Conservation (phyloP, 129 eudicot genomes). For the Glebionis coronaria region DNA sequence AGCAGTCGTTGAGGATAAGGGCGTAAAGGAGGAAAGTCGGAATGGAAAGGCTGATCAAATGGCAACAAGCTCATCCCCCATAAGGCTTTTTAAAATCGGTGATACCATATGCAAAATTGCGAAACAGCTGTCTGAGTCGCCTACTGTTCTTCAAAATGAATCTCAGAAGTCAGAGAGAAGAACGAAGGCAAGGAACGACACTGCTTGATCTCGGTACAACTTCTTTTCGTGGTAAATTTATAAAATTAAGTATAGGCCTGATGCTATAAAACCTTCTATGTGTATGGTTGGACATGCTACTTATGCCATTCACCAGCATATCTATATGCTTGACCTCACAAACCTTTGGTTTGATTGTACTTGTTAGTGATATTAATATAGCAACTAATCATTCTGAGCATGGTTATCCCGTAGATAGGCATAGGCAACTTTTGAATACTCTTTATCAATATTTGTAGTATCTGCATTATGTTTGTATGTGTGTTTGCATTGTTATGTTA, state of each 20-base stretch:
- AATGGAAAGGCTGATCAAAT: constrained; percentile 11
- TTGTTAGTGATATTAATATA: not conserved
- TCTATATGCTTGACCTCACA: no score
- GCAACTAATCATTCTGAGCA: no score
- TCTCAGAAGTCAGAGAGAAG: constrained; percentile 9
- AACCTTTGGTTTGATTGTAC: not conserved
- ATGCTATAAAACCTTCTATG: no score
- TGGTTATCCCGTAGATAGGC: no score
- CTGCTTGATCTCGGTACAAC: constrained; percentile 16
- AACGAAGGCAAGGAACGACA: constrained; percentile 5
- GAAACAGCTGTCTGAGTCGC: constrained; percentile 33
- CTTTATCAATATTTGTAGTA: not conserved
- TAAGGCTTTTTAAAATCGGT: constrained; percentile 27
- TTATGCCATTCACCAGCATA: not conserved
- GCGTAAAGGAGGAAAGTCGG: constrained; percentile 12
- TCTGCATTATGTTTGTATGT: not conserved
- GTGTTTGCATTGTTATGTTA: not conserved
- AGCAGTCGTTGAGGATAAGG: constrained; percentile 13
- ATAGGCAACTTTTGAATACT: no score
- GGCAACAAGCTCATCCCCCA: constrained; percentile 24
- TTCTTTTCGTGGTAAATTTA: constrained; percentile 7
- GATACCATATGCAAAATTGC: constrained; percentile 31
- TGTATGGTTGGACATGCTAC: no score
- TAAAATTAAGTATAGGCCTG: not conserved
- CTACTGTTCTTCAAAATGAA: constrained; percentile 19